phyloP scores from a whole-genome alignment of 805 yeast genomes.

The Yamadazyma phyllophila region DNA sequence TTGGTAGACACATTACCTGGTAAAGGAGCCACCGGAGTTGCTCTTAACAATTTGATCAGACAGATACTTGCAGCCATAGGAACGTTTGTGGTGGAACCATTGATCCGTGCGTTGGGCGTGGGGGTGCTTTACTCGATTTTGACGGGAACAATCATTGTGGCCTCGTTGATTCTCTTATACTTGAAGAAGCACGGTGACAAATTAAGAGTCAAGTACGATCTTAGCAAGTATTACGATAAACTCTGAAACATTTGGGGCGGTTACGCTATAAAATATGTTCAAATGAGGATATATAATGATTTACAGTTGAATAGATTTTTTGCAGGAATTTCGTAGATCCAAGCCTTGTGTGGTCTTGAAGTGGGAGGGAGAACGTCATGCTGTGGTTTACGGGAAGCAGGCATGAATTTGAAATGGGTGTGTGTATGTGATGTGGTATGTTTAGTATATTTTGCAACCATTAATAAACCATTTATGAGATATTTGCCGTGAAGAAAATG shows the following conservation, averaged over 20 bases:
- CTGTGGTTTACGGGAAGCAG: no score
- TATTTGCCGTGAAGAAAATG: no score
- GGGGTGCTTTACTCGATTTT: slow-evolving; percentile 71
- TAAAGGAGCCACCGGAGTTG: slow-evolving; percentile 85
- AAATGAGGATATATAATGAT: neutral
- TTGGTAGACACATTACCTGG: slow-evolving; percentile 84
- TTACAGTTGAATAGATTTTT: neutral
- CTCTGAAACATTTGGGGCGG: slow-evolving; percentile 20
- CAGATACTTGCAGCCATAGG: slow-evolving; percentile 74
- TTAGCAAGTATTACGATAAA: slow-evolving; percentile 54
- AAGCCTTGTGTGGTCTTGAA: no score
- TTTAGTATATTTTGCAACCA: no score
- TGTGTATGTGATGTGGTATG: no score
- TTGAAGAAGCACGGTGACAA: slow-evolving; percentile 56
- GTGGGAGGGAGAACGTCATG: no score
- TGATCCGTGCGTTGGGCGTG: slow-evolving; percentile 61
- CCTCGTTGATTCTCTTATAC: slow-evolving; percentile 41
- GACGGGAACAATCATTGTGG: slow-evolving; percentile 52
- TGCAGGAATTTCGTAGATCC: no score
- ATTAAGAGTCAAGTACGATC: slow-evolving; percentile 63
- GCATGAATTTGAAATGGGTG: no score
- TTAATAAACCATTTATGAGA: no score
- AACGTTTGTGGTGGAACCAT: slow-evolving; percentile 72
- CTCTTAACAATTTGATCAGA: slow-evolving; percentile 72
- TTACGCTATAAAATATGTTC: neutral